Base-by-base conservation (phyloP, 2,329 filamentous ascomycete genomes). In the Stromatinia cepivora region DNA sequence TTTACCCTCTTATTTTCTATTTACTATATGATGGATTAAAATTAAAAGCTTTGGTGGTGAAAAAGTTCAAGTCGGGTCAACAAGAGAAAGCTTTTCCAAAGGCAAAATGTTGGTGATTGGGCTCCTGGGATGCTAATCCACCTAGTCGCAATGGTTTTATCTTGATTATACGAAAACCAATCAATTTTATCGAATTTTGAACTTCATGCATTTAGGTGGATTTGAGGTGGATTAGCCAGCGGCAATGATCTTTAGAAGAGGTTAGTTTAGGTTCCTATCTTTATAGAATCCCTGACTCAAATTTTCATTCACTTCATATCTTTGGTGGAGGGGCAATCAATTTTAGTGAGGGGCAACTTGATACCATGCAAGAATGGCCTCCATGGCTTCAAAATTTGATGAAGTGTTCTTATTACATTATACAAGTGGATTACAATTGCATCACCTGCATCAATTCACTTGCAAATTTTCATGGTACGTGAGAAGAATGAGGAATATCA, bases 401-500 rank as follows among this genome's bases (percentile, higher is more conserved):
- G 61, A 64, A 64, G 61, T 64, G 46, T 64, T 64, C 46, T 64
- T 11, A 20, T 34, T 22, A 39, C 31, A 31, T 4, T 31, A 31
- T 31, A 31, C 31, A 28, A 53, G 61, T 64, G 61, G 61, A 50
- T 64, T 39, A 10, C 11, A 25, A 31, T 52, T 64, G 45, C 46
- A 64, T 64, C 46, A 53, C 58, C 42, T 53, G 31, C 61, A 39
- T 64, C 46, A n/a, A 36, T 48, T 62, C 45, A n/a, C 1, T 10
- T 64, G 61, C 61, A 64, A 64, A 64, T 53, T 64, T 64, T 53
- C 31, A 64, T 52, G 46, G 31, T 25, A 64, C 61, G 34, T 39
- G 61, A 39, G 20, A 34, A 34, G 54, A 39, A 57, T n/a, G n/a
- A 28, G 31, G 42, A 48, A 48, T 36, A 63, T 36, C 46, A 63